These are phyloP conservation scores for Knoxia roxburghii DNA, from an alignment of 257 asterid species.

Conservation along the genomic window DNA sequence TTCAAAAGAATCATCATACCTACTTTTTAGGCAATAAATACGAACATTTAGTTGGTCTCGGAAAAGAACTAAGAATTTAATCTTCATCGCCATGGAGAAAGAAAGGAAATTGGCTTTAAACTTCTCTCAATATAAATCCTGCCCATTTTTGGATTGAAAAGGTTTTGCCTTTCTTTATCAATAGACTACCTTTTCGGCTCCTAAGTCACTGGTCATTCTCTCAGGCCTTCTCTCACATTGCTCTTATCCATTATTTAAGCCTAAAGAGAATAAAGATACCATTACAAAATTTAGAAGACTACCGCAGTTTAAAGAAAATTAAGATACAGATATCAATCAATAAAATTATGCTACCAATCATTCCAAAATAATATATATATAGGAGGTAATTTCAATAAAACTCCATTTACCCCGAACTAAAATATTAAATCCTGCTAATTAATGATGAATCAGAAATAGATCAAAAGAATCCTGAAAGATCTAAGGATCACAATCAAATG, in stretches of 20 bases:
- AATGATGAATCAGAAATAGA: background rate
- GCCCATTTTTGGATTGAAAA: no score
- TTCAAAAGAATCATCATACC: conserved; percentile 4
- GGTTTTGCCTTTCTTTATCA: background rate
- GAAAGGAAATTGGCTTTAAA: no score
- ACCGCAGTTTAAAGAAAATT: background rate
- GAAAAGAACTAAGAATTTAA: no score
- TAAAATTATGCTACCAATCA: background rate
- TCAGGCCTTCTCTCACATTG: background rate
- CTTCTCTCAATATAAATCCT: background rate
- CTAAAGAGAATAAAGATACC: background rate
- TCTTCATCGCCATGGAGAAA: background rate
- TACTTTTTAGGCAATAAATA: background rate
- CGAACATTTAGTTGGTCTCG: background rate
- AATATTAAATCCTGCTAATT: background rate
- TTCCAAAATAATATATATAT: background rate
- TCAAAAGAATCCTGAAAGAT: background rate
- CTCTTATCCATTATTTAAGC: no score
- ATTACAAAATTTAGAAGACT: background rate
- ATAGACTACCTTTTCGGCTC: background rate
- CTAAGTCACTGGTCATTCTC: no score
- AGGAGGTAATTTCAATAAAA: background rate
- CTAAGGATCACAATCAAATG: conserved; percentile 2
- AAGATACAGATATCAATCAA: background rate
- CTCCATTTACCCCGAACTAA: background rate